phyloP scores from a whole-genome alignment of 208 protist genomes.

The Trypanosoma cruzi region DNA sequence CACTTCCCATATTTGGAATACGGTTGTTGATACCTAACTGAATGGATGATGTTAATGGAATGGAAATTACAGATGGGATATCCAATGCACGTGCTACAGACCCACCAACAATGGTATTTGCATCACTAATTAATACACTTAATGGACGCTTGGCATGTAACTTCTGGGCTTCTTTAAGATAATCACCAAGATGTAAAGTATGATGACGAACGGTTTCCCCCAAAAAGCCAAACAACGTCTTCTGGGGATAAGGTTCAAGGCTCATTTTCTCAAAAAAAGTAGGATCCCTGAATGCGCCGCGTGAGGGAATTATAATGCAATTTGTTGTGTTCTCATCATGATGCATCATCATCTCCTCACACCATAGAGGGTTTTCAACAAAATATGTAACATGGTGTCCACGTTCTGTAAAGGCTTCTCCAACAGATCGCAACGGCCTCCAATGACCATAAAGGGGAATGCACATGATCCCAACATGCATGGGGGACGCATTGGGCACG shows the following conservation, averaged over 20 bases:
- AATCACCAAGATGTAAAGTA: constrained; percentile 35
- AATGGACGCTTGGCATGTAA: constrained; percentile 36
- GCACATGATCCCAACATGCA: constrained; percentile 54
- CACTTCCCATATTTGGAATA: constrained; percentile 43
- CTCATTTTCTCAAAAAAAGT: constrained; percentile 22
- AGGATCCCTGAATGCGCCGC: constrained; percentile 24
- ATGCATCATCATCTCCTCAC: constrained; percentile 21
- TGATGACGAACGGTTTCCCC: constrained; percentile 35
- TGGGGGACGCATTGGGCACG: constrained; percentile 29
- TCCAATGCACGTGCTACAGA: constrained; percentile 33
- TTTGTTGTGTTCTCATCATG: constrained; percentile 17
- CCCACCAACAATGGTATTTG: constrained; percentile 40
- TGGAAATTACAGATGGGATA: constrained; percentile 39
- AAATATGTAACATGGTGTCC: constrained; percentile 56
- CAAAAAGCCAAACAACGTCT: constrained; percentile 32
- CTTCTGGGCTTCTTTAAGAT: constrained; percentile 23
- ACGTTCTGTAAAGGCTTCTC: constrained; percentile 45
- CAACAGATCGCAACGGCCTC: constrained; percentile 42
- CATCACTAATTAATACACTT: constrained; percentile 51
- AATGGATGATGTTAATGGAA: constrained; percentile 44
- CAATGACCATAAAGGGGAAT: constrained; percentile 52
- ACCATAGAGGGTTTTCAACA: constrained; percentile 47
- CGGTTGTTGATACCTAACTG: constrained; percentile 36
- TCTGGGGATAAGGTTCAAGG: too few species aligned
- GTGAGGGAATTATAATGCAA: constrained; percentile 33